Evolutionary conservation across 2,329 filamentous ascomycete species (phyloP).

Genomic region (Penicillium sp.): DNA sequence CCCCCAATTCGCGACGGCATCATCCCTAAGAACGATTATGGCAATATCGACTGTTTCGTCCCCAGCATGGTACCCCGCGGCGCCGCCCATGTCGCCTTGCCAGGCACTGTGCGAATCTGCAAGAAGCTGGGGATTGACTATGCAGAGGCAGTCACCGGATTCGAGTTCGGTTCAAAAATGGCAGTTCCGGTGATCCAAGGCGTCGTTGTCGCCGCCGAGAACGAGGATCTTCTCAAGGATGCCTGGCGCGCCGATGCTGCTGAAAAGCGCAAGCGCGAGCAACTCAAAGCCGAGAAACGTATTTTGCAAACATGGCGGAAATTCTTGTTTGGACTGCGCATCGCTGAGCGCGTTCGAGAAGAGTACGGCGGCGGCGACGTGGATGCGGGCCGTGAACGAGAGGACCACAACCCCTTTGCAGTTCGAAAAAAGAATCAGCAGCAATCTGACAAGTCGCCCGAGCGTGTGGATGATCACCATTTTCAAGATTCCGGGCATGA

Average conservation of each 20-base stretch:
- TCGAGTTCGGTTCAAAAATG: constrained; percentile 93
- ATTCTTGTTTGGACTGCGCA: constrained; percentile 79
- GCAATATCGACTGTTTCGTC: constrained; percentile 94
- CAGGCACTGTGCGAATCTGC: constrained; percentile 75
- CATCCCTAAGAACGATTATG: constrained; percentile 92
- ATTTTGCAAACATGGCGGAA: constrained; percentile 78
- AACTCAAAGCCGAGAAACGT: constrained; percentile 73
- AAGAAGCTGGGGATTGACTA: constrained; percentile 81
- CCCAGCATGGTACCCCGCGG: constrained; percentile 87
- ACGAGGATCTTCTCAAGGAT: constrained; percentile 70
- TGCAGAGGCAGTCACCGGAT: constrained; percentile 91
- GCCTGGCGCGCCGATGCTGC: constrained; percentile 75
- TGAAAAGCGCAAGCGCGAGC: constrained; percentile 73
- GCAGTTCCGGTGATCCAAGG: constrained; percentile 89
- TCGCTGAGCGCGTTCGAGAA: constrained; percentile 70
- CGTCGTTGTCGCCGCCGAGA: constrained; percentile 80
- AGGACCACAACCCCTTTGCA: constrained; percentile 39
- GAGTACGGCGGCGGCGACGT: constrained; percentile 65
- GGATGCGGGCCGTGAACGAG: constrained; percentile 30
- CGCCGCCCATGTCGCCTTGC: constrained; percentile 77
- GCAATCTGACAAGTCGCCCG: constrained; percentile 9
- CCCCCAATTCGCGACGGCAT: constrained; percentile 76
- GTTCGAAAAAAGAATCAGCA: constrained; percentile 13
- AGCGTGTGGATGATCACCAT: constrained; percentile 15
- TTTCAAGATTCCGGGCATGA: constrained; percentile 13